Percentiles rank a stretch among this genome's conserved stretches.
These are phyloP conservation scores for Boeremia lycopersici DNA, from an alignment of 2,329 filamentous ascomycete genomes.

Conservation along the genomic window DNA sequence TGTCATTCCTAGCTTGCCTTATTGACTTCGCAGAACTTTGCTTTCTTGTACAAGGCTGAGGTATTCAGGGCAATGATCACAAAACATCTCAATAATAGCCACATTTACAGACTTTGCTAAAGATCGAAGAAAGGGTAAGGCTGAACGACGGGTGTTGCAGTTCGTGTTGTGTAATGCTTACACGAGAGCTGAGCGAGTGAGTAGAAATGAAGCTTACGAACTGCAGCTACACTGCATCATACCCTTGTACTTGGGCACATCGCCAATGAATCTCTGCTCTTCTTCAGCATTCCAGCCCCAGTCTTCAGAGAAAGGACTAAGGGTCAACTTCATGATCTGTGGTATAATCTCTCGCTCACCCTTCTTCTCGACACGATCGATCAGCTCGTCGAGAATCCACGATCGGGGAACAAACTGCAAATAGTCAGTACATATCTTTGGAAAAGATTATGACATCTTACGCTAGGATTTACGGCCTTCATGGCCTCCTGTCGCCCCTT, in stretches of 20 bases:
- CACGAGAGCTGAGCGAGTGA: no score
- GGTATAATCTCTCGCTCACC: constrained; percentile 79
- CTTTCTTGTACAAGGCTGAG: no score
- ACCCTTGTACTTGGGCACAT: constrained; percentile 77
- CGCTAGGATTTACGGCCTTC: constrained; percentile 86
- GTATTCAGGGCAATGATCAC: no score
- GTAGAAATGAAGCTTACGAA: constrained; percentile 55
- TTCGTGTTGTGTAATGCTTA: no score
- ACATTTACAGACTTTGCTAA: no score
- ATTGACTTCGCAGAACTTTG: no score
- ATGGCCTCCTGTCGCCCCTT: constrained; percentile 70
- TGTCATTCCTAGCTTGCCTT: no score
- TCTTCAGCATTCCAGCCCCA: constrained; percentile 74
- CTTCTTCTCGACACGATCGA: constrained; percentile 83
- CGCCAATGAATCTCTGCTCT: constrained; percentile 81
- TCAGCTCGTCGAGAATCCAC: constrained; percentile 94
- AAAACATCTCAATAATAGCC: no score
- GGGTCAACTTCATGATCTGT: constrained; percentile 79
- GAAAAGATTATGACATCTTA: constrained; percentile 30
- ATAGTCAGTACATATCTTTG: neutral
- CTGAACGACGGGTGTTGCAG: no score
- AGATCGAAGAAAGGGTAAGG: no score
- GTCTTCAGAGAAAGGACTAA: constrained; percentile 81
- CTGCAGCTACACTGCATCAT: constrained; percentile 96
- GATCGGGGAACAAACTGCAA: constrained; percentile 79